A percentile compares a stretch with the other conserved stretches of the same genome.
phyloP scores from a whole-genome alignment of 345 rosid genomes.

The Toxicodendron radicans region DNA sequence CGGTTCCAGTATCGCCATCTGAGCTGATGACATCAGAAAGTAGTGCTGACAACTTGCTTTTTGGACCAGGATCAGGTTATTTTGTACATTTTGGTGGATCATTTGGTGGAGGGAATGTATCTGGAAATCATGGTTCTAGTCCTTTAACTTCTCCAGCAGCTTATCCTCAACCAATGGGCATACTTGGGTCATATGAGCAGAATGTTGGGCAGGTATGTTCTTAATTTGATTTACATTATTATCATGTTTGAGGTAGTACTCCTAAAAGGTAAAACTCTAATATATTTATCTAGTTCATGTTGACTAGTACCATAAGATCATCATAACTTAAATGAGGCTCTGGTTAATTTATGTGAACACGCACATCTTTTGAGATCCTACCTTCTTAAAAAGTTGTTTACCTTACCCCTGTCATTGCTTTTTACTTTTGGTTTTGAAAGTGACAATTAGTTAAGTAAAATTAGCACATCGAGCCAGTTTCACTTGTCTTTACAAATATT shows the following conservation, averaged over 20 bases:
- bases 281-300: background rate
- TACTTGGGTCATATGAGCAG: constrained; percentile 74
- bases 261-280: background rate
- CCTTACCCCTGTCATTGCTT: background rate
- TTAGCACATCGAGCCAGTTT: background rate
- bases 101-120: constrained; percentile 45
- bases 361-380: background rate
- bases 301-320: background rate
- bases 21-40: constrained; percentile 44
- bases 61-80: constrained; percentile 54
- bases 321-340: background rate
- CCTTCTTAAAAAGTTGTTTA: background rate
- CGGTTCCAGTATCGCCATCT: constrained; percentile 43
- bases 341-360: background rate
- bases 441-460: background rate
- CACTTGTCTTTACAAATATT: background rate
- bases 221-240: background rate
- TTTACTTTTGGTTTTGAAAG: background rate
- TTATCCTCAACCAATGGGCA: constrained; percentile 69
- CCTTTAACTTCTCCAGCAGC: constrained; percentile 40
- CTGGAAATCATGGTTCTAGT: constrained; percentile 41
- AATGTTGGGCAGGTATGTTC: constrained; percentile 51
- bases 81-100: constrained; percentile 56
- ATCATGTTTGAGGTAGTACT: constrained; percentile 11
- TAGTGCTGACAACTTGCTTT: constrained; percentile 38